A percentile compares a stretch with the other conserved stretches of the same genome.
Conservation (phyloP, 2,329 filamentous ascomycete species). For the Ceratocystis harringtonii region DNA sequence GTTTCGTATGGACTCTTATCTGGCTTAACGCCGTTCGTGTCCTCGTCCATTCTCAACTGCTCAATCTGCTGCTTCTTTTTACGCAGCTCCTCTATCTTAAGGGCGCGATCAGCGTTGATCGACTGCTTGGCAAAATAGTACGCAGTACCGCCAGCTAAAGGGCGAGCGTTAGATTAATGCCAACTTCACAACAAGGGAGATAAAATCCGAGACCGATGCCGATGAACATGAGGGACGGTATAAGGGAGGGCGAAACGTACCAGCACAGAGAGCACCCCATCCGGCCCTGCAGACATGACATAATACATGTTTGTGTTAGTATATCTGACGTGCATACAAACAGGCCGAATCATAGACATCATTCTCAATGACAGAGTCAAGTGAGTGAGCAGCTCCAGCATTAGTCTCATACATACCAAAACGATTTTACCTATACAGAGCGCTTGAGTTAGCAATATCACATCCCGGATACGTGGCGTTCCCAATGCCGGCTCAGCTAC, state of each 20-base stretch:
- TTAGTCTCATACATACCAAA: slow-evolving; percentile 35
- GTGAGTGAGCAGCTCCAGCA: not conserved
- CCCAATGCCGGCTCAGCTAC: not conserved
- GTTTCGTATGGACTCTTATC: slow-evolving; percentile 54
- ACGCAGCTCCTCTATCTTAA: slow-evolving; percentile 51
- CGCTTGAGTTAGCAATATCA: slow-evolving; percentile 15
- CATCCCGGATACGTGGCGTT: not conserved
- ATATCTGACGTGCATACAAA: not conserved
- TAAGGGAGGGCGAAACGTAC: slow-evolving; percentile 33
- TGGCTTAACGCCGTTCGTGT: slow-evolving; percentile 21
- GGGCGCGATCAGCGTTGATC: slow-evolving; percentile 78
- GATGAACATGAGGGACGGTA: not conserved
- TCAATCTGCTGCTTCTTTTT: slow-evolving; percentile 44
- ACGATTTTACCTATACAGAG: slow-evolving; percentile 41
- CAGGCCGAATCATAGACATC: not conserved
- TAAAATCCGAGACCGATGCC: not conserved
- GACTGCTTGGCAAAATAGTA: slow-evolving; percentile 92
- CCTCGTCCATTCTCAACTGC: slow-evolving; percentile 12
- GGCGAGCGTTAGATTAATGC: not conserved
- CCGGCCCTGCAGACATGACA: slow-evolving; percentile 49
- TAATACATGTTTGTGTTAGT: slow-evolving; percentile 4
- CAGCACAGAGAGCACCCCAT: slow-evolving; percentile 77
- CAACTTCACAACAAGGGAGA: not conserved
- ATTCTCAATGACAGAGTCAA: not conserved
- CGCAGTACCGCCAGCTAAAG: slow-evolving; percentile 65